Conservation (phyloP, 495 filamentous ascomycete species). For the Talaromyces proteolyticus region DNA sequence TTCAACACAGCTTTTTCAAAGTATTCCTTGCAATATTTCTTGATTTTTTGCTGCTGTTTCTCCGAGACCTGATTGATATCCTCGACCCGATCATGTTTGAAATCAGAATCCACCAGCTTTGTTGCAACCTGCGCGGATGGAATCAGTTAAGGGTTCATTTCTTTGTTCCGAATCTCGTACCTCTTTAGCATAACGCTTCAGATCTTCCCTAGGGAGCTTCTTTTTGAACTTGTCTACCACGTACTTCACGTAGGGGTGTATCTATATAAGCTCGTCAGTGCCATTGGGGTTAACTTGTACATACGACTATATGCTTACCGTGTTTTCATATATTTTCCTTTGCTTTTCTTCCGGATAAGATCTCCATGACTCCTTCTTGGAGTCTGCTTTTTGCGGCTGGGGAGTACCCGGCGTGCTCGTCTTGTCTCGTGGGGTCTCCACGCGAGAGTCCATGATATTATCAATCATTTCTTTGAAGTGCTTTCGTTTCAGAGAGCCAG, state of each 20-base stretch:
- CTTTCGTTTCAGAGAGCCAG: constrained; percentile 58
- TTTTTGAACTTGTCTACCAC: constrained; percentile 80
- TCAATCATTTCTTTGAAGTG: constrained; percentile 81
- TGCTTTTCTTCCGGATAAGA: constrained; percentile 75
- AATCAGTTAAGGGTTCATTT: constrained; percentile 4
- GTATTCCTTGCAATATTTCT: constrained; percentile 72
- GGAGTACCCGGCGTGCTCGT: constrained; percentile 42
- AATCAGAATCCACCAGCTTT: constrained; percentile 83
- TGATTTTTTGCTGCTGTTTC: constrained; percentile 76
- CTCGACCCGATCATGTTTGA: constrained; percentile 75
- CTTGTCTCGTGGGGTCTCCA: constrained; percentile 60
- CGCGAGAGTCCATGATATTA: constrained; percentile 65
- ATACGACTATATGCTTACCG: constrained; percentile 45
- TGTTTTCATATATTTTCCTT: constrained; percentile 89
- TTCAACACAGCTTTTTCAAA: constrained; percentile 82
- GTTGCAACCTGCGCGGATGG: constrained; percentile 52
- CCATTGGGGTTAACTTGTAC: not conserved
- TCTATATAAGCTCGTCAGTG: constrained; percentile 39
- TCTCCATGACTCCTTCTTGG: constrained; percentile 74
- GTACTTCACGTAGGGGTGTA: constrained; percentile 77
- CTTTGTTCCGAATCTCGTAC: constrained; percentile 31
- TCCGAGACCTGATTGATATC: constrained; percentile 76
- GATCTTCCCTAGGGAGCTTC: constrained; percentile 77
- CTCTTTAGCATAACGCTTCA: constrained; percentile 85
- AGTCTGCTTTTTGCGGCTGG: constrained; percentile 42